Evolutionary conservation across 805 yeast species (phyloP), one percentile per base, ranked within the genome.

Genomic region (Candida bentonensis): DNA sequence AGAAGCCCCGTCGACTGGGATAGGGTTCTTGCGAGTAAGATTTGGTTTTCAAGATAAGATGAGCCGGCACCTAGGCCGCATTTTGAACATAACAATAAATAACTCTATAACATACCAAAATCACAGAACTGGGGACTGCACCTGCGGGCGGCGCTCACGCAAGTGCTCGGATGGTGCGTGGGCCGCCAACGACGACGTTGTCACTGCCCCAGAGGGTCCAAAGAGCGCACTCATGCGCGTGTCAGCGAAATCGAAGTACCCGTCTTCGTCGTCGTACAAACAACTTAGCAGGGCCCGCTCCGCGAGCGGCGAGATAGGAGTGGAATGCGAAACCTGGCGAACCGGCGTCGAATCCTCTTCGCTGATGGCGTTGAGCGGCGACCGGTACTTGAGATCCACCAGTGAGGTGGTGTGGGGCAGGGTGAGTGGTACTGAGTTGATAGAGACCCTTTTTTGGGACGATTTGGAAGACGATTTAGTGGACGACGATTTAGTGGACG

Each of bases 261-360:
- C 36, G n/a, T 30, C 36, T 30, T 30, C 36, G 36, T 30, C 36
- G 36, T 30, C 36, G 17, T 30, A 30, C 36, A 30, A 9, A 15
- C 36, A 30, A 17, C 36, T 30, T 7, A 30, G 5, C 36, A 30
- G 17, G n/a, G n/a, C 36, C 20, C 36, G 13, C 17, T 30, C 36
- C 17, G n/a, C 36, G 17, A 30, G 36, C 11, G 36, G 36, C 7
- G 36, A 30, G 36, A 30, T 30, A 5, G 36, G 36, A 4, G 36
- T 17, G 5, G 36, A 30, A 9, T 30, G 36, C 11, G 27, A 7
- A 25, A 13, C 7, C 27, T 25, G 27, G 7, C 11, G 27, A 13
- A 13, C 27, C 27, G 27, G 27, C n/a, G n/a, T n/a, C n/a, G n/a
- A 4, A 11, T n/a, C 36, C 17, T 30, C 36, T n/a, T 30, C 36